Evolutionary conservation across 768 basidiomycete genomes (phyloP), one percentile per base, ranked within the genome.

Genomic region (Crassisporium funariophilum): DNA sequence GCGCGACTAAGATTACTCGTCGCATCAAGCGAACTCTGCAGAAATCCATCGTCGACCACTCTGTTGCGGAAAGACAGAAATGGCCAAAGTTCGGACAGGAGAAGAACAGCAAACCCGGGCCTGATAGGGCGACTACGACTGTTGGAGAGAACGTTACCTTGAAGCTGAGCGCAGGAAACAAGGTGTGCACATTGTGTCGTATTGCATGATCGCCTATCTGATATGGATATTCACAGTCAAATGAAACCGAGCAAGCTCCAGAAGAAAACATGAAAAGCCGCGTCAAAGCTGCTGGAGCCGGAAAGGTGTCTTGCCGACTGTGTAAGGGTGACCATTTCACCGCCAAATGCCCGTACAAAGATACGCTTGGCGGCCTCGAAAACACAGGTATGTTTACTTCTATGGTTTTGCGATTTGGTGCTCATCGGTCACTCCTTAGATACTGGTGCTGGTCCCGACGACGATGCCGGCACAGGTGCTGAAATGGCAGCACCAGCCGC

Each of bases 311-410:
- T 35, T 99, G 97, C 78, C 81, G 97, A 54, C 72, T 97, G 45
- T 98, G 97, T 74, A 91, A 95, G 64, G 97, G 95, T 42, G 89
- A 88, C 54, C 97, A 98, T 73, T 98, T 95, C 69, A 99, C 97
- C 11, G 89, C 94, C 53, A 94, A 95, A 68, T 98, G 97, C 78
- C 97, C 97, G 5, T 95, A 94, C 79, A 97, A 94, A 71, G 94
- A 98, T 59, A 88, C 89, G 7, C 79, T 99, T 11, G 86, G 84
- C 8, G 88, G 82, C 3, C 73, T 93, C 38, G 89, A 84, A 41
- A 75, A 74, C 10, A 69, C 72, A 4, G 84, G 84, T 78, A 58
- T 43, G 73, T 64, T 22, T 27, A 13, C 17, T 27, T 11, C 38
- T 19, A 15, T 39, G 10, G 27, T n/a, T 13, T n/a, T 15, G 4